Conservation (phyloP, 768 basidiomycete species). For the Pseudohyphozyma bogoriensis region DNA sequence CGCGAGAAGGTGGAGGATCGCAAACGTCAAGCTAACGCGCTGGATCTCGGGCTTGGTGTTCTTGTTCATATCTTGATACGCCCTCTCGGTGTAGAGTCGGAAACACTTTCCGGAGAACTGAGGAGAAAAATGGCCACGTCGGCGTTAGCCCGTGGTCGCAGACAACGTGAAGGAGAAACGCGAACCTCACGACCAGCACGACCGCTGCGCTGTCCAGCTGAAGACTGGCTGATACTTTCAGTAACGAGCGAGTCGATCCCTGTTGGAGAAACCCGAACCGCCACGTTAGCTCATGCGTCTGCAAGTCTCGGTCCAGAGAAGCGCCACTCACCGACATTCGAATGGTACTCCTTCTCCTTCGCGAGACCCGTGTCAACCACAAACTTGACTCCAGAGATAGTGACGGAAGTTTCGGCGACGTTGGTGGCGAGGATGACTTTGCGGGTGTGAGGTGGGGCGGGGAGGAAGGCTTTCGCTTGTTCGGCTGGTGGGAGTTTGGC, state of each 20-base stretch:
- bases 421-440: constrained; percentile 95
- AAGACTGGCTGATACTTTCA: constrained; percentile 74
- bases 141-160: not conserved
- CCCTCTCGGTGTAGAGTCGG: constrained; percentile 77
- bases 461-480: constrained; percentile 66
- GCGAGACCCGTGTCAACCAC: constrained; percentile 94
- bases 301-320: not conserved
- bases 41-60: constrained; percentile 81
- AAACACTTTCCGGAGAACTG: constrained; percentile 79
- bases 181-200: constrained; percentile 86
- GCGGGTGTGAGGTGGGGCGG: constrained; percentile 51
- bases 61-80: constrained; percentile 55
- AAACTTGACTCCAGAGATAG: constrained; percentile 88
- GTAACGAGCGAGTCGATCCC: constrained; percentile 81
- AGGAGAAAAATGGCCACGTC: not conserved
- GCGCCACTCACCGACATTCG: constrained; percentile 29
- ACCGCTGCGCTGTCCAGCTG: constrained; percentile 76
- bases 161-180: not conserved
- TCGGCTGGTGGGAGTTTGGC: constrained; percentile 68
- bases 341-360: constrained; percentile 75
- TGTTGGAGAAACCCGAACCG: no score
- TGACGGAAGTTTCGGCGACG: constrained; percentile 95
- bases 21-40: constrained; percentile 71
- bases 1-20: constrained; percentile 59
- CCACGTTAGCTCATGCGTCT: not conserved